Evolutionary conservation across 176 grass and related monocot genomes (phyloP), one percentile per base, ranked within the genome.

Genomic region (Stipa capillata): DNA sequence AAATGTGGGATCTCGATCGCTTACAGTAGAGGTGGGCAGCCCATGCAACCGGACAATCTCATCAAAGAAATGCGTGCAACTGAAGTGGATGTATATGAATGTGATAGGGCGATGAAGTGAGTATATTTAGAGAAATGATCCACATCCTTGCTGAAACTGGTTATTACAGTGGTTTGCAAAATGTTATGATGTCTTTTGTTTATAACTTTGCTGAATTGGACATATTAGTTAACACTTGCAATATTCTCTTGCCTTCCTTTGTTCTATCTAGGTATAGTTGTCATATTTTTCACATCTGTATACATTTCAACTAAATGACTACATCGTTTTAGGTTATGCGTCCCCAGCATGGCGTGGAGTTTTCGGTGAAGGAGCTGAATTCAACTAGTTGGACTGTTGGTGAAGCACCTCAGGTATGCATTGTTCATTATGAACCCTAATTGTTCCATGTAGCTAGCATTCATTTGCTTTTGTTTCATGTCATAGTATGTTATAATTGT

Each of bases 381-480:
- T 67, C 82, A 55, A 70, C 17, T 39, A 75, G 80, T 43, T 94
- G 91, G 91, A 94, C 81, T 80, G 84, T 83, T 73, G 83, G 89
- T 32, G 79, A 82, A 69, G 65, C 60, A 77, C 91, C 83, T 86
- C 61, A 88, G 32, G 91, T 94, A 94, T 83, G 76, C 10, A 54
- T 25, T 41, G 20, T 37, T 48, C 44, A 28, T 73, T 20, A 13
- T 15, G 17, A 41, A 70, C 35, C 4, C 16, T 54, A 7, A 55
- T 63, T 45, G 18, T 86, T 75, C 11, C 0, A 82, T 45, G 5
- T 28, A 14, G 3, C 58, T 28, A 14, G 3, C 58, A 50, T 72
- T 9, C 23, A 50, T 79, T 41, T 49, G 0, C 13, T 73, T 47
- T 31, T 79, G 31, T 79, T 82, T 68, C 20, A 66, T 68, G 14